Conservation (phyloP, 371 early-diverging fungal species). For the Rhizopus sp. region DNA sequence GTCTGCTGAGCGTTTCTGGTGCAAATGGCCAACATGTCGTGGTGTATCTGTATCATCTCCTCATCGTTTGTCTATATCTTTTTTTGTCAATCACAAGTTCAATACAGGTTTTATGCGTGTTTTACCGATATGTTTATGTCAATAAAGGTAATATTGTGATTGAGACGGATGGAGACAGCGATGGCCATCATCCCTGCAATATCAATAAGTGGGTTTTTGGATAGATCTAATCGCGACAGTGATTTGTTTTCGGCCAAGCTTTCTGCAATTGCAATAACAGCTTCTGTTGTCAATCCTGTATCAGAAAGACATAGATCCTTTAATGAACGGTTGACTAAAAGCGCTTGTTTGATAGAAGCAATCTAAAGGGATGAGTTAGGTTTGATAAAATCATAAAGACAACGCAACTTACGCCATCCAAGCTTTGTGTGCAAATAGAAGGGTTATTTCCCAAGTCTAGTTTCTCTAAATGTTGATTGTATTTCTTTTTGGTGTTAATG, state of each 20-base stretch:
- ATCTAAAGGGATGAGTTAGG: constrained; percentile 41
- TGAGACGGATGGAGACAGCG: constrained; percentile 76
- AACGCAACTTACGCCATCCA: constrained; percentile 52
- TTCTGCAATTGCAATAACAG: constrained; percentile 80
- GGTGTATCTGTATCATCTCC: constrained; percentile 66
- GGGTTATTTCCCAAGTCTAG: constrained; percentile 51
- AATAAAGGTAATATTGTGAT: constrained; percentile 70
- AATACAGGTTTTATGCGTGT: no score
- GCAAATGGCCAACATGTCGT: constrained; percentile 69
- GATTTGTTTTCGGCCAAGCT: constrained; percentile 69
- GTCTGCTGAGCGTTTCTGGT: constrained; percentile 64
- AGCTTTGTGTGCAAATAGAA: constrained; percentile 35
- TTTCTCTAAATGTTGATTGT: constrained; percentile 44
- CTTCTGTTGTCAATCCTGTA: constrained; percentile 64
- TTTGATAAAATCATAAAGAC: constrained; percentile 10
- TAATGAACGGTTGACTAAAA: constrained; percentile 66
- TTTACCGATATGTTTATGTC: constrained; percentile 73
- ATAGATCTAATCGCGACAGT: constrained; percentile 71
- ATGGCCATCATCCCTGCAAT: constrained; percentile 83
- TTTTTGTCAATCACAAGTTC: no score
- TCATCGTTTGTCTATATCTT: constrained; percentile 56
- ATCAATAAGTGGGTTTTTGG: constrained; percentile 73
- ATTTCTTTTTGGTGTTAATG: constrained; percentile 31
- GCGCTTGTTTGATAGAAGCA: constrained; percentile 58
- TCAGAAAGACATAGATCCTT: constrained; percentile 64